Evolutionary conservation across 1,284 basidiomycete species (phyloP).

Genomic region (Anthracocystis panici-leucophaei): DNA sequence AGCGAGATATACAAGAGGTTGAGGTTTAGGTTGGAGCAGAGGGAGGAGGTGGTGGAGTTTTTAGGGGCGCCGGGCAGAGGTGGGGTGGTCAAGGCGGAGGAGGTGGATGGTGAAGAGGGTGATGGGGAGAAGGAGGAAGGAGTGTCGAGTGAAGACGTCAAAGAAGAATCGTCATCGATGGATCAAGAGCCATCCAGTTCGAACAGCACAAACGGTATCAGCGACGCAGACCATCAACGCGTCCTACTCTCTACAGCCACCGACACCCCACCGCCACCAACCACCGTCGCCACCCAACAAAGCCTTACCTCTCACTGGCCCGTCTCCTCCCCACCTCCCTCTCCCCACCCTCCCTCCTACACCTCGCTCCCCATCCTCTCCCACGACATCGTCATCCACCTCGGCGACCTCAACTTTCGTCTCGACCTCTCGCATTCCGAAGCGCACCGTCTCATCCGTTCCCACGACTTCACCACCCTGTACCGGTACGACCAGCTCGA

Average conservation of each 20-base stretch:
- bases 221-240: not conserved
- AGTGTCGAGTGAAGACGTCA: conserved; percentile 79
- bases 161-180: conserved; percentile 2
- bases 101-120: conserved; percentile 78
- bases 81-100: conserved; percentile 70
- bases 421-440: conserved; percentile 85
- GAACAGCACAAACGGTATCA: not conserved
- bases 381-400: conserved; percentile 80
- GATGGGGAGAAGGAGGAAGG: conserved; percentile 73
- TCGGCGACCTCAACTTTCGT: conserved; percentile 94
- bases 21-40: conserved; percentile 20
- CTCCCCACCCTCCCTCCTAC: conserved; percentile 1
- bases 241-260: not conserved
- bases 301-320: not conserved
- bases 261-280: not conserved
- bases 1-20: conserved; percentile 51
- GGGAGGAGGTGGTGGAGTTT: conserved; percentile 11
- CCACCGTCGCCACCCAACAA: not conserved
- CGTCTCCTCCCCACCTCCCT: not conserved
- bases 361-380: conserved; percentile 23
- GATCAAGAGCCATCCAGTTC: not conserved
- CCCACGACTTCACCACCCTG: conserved; percentile 71
- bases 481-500: conserved; percentile 77
- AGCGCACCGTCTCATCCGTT: conserved; percentile 73
- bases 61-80: conserved; percentile 81